Conservation (phyloP, 2,329 filamentous ascomycete genomes). For the Diaporthe sp. region DNA sequence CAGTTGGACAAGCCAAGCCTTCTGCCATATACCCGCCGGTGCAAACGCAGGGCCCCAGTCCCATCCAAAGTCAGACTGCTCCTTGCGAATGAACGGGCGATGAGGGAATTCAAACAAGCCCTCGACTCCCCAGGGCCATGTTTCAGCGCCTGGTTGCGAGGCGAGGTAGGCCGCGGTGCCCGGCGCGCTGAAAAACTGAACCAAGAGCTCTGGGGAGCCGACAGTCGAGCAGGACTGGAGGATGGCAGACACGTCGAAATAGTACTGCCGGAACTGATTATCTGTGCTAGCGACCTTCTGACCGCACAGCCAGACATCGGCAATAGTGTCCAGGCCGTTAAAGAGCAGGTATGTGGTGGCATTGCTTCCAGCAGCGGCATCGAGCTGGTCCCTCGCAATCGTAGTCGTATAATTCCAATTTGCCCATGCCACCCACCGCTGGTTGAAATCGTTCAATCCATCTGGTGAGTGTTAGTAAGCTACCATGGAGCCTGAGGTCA, state of each 20-base stretch:
- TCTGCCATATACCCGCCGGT: constrained; percentile 74
- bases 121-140: constrained; percentile 65
- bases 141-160: constrained; percentile 60
- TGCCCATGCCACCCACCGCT: constrained; percentile 69
- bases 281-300: constrained; percentile 67
- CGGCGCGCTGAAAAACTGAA: constrained; percentile 69
- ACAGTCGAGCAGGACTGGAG: constrained; percentile 56
- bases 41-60: constrained; percentile 73
- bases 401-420: constrained; percentile 74
- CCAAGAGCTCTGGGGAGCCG: constrained; percentile 54
- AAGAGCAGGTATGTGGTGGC: constrained; percentile 68
- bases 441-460: constrained; percentile 70
- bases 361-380: constrained; percentile 43
- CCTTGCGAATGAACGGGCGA: constrained; percentile 70
- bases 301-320: constrained; percentile 68
- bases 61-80: constrained; percentile 76
- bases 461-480: not conserved
- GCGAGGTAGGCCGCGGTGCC: constrained; percentile 67
- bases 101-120: constrained; percentile 65
- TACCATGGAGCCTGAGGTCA: not conserved
- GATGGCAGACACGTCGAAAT: constrained; percentile 66
- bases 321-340: constrained; percentile 73
- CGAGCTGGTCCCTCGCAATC: constrained; percentile 52
- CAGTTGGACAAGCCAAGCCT: constrained; percentile 69
- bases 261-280: constrained; percentile 75